phyloP scores from a whole-genome alignment of 177 flowering plant genomes.

The Vitis hybrid region DNA sequence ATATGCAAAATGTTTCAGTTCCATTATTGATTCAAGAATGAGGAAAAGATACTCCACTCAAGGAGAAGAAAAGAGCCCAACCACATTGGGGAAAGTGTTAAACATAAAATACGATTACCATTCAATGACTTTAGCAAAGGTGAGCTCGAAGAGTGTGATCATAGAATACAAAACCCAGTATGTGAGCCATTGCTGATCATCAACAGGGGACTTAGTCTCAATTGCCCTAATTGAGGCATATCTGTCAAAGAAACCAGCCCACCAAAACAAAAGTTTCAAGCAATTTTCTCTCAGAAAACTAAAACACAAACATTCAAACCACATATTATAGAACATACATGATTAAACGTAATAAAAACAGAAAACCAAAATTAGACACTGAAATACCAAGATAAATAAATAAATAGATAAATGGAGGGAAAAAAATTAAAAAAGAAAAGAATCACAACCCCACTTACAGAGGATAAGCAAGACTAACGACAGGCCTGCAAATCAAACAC shows the following conservation, averaged over 20 bases:
- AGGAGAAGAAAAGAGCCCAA: too few species aligned
- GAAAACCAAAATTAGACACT: neutral
- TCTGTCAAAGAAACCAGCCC: constrained; percentile 33
- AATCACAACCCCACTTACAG: constrained; percentile 56
- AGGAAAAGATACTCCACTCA: neutral
- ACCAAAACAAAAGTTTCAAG: neutral
- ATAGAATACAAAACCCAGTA: constrained; percentile 93
- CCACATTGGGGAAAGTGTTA: neutral
- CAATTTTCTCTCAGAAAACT: neutral
- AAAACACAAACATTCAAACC: neutral
- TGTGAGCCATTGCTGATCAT: constrained; percentile 95
- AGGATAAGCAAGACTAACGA: constrained; percentile 84
- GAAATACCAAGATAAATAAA: too few species aligned
- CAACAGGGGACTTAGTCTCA: constrained; percentile 67
- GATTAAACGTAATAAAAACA: neutral
- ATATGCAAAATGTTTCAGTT: too few species aligned
- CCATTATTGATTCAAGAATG: too few species aligned
- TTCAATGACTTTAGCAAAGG: constrained; percentile 67
- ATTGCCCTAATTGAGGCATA: constrained; percentile 91
- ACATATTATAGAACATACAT: neutral
- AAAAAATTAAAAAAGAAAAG: neutral
- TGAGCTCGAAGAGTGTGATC: constrained; percentile 83
- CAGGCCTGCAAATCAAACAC: constrained; percentile 66
- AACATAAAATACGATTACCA: constrained; percentile 40
- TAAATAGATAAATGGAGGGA: neutral